phyloP scores from a whole-genome alignment of 352 stramenopile genomes.

The Phytophthora pluvialis region DNA sequence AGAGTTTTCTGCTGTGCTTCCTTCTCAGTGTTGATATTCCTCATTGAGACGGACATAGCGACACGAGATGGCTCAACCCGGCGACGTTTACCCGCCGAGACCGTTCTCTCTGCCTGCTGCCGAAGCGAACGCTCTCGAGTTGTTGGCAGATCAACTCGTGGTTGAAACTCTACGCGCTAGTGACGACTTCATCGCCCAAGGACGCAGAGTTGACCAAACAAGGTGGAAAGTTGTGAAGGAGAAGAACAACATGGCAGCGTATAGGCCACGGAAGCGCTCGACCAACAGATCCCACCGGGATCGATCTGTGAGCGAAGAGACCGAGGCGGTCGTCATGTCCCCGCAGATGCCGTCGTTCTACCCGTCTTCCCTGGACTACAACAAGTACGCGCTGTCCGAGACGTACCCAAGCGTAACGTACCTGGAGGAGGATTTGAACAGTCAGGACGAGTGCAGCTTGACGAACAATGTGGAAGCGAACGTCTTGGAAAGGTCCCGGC shows the following conservation, averaged over 20 bases:
- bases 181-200: conserved; percentile 47
- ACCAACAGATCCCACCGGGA: conserved; percentile 11
- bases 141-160: conserved; percentile 54
- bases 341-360: conserved; percentile 31
- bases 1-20: too few relatives aligned
- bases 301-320: conserved; percentile 25
- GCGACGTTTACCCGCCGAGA: conserved; percentile 18
- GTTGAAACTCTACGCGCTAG: conserved; percentile 54
- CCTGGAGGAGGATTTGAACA: conserved; percentile 17
- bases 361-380: conserved; percentile 16
- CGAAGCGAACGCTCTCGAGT: conserved; percentile 21
- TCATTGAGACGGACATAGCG: too few relatives aligned
- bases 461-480: conserved; percentile 29
- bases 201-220: conserved; percentile 35
- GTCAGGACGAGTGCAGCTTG: conserved; percentile 18
- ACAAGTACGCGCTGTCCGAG: conserved; percentile 17
- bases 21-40: too few relatives aligned
- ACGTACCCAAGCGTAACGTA: conserved; percentile 28
- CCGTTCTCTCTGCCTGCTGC: conserved; percentile 15
- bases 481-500: conserved; percentile 34
- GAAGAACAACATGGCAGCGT: conserved; percentile 57
- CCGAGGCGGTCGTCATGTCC: conserved; percentile 32
- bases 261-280: conserved; percentile 38
- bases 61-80: conserved; percentile 23
- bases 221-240: conserved; percentile 59